Conservation (phyloP, 2,329 filamentous ascomycete species). For the Penicillium oxalicum region DNA sequence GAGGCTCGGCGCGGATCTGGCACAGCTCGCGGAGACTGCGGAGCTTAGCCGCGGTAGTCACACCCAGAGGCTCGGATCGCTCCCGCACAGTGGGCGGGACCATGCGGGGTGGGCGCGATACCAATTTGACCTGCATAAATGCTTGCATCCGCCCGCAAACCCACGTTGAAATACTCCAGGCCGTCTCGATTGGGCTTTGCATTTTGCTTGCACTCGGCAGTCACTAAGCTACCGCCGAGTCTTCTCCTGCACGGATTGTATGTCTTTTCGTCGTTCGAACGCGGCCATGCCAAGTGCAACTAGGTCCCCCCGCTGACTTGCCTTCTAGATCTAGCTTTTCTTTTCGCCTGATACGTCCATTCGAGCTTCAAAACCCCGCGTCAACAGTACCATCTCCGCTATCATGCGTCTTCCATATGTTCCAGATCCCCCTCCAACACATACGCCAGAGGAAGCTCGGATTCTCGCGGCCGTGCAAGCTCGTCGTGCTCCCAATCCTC, state of each 20-base stretch:
- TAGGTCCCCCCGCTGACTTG: neutral
- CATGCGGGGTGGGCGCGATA: conserved; percentile 16
- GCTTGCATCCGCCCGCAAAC: conserved; percentile 1
- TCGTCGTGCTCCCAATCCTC: conserved; percentile 45
- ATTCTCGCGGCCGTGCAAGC: conserved; percentile 48
- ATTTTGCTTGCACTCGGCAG: too few species aligned
- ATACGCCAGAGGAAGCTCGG: conserved; percentile 43
- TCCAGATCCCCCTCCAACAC: conserved; percentile 45
- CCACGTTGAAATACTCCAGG: neutral
- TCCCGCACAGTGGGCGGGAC: conserved; percentile 17
- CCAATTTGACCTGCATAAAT: conserved; percentile 11
- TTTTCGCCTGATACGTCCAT: neutral
- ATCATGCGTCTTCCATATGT: conserved; percentile 52
- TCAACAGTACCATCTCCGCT: conserved; percentile 6
- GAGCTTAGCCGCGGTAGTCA: conserved; percentile 10
- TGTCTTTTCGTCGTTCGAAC: neutral
- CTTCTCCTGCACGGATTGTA: neutral
- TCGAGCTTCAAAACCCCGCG: neutral
- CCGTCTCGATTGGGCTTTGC: neutral
- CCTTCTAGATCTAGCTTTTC: neutral
- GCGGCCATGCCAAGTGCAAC: too few species aligned
- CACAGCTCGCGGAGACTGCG: neutral
- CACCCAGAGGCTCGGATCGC: conserved; percentile 7
- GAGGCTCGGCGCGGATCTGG: neutral
- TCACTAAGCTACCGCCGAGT: neutral